These are phyloP conservation scores for Fraxinus albicans DNA, from an alignment of 305 asterid species.

Conservation along the genomic window DNA sequence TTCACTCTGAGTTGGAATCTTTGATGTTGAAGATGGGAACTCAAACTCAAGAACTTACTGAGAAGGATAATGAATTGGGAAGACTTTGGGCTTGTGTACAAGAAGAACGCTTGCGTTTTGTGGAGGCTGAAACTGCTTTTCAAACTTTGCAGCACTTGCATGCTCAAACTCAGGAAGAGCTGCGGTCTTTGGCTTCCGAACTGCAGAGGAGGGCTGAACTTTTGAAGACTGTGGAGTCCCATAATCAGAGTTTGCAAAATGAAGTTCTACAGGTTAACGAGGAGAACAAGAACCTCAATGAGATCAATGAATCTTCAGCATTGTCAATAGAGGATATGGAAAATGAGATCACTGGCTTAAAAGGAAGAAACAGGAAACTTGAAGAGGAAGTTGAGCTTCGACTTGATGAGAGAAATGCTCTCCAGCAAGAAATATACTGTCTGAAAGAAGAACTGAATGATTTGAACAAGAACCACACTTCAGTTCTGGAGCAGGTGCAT, in stretches of 20 bases:
- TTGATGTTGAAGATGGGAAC: slow-evolving; percentile 70
- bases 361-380: slow-evolving; percentile 67
- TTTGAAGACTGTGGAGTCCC: slow-evolving; percentile 50
- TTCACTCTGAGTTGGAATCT: slow-evolving; percentile 76
- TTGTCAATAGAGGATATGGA: slow-evolving; percentile 64
- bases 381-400: slow-evolving; percentile 91
- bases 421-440: slow-evolving; percentile 94
- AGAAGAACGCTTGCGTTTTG: slow-evolving; percentile 85
- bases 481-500: slow-evolving; percentile 65
- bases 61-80: slow-evolving; percentile 86
- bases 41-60: slow-evolving; percentile 84
- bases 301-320: slow-evolving; percentile 59
- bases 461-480: slow-evolving; percentile 54
- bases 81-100: slow-evolving; percentile 83
- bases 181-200: slow-evolving; percentile 65
- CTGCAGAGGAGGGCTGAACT: slow-evolving; percentile 69
- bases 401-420: slow-evolving; percentile 84
- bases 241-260: slow-evolving; percentile 63
- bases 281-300: slow-evolving; percentile 72
- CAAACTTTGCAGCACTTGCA: slow-evolving; percentile 94
- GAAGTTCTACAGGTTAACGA: slow-evolving; percentile 61
- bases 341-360: slow-evolving; percentile 60
- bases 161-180: slow-evolving; percentile 85
- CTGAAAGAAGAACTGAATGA: slow-evolving; percentile 85
- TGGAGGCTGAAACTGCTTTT: slow-evolving; percentile 97